Evolutionary conservation across 2,329 filamentous ascomycete species (phyloP).

Genomic region (Clonostachys rhizophaga): DNA sequence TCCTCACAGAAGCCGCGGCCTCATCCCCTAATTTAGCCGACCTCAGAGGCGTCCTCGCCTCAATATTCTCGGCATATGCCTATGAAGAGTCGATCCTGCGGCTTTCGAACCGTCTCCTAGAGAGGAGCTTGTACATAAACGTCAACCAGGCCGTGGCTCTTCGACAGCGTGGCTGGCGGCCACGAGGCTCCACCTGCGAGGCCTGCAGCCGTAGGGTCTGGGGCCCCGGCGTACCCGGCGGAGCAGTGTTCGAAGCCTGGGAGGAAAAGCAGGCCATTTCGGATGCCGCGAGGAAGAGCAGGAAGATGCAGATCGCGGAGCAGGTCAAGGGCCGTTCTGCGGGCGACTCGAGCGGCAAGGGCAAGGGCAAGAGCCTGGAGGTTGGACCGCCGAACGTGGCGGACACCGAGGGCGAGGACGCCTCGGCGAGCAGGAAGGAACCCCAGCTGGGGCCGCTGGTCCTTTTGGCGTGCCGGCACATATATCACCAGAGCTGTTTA

Average conservation of each 20-base stretch:
- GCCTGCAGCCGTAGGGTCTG: slow-evolving; percentile 78
- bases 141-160: slow-evolving; percentile 71
- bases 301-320: slow-evolving; percentile 26
- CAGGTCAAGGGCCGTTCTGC: slow-evolving; percentile 27
- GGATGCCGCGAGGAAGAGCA: slow-evolving; percentile 36
- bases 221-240: slow-evolving; percentile 75
- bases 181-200: slow-evolving; percentile 82
- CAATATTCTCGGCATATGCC: slow-evolving; percentile 91
- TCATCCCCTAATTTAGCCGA: slow-evolving; percentile 84
- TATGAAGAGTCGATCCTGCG: slow-evolving; percentile 89
- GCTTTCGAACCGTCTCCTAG: slow-evolving; percentile 81
- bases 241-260: slow-evolving; percentile 78
- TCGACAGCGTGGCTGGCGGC: slow-evolving; percentile 83
- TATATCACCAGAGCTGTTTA: slow-evolving; percentile 65
- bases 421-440: slow-evolving; percentile 18
- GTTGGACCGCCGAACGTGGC: slow-evolving; percentile 34
- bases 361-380: slow-evolving; percentile 37
- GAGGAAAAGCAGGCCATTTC: slow-evolving; percentile 54
- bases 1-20: slow-evolving; percentile 75
- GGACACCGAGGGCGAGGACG: slow-evolving; percentile 13
- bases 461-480: slow-evolving; percentile 65
- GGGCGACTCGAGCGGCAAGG: slow-evolving; percentile 23
- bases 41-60: slow-evolving; percentile 75
- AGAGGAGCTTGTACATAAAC: slow-evolving; percentile 82
- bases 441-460: slow-evolving; percentile 60